A percentile compares a stretch with the other conserved stretches of the same genome.
These are phyloP conservation scores for Stenogyne calaminthoides DNA, from an alignment of 305 asterid genomes.

Conservation along the genomic window DNA sequence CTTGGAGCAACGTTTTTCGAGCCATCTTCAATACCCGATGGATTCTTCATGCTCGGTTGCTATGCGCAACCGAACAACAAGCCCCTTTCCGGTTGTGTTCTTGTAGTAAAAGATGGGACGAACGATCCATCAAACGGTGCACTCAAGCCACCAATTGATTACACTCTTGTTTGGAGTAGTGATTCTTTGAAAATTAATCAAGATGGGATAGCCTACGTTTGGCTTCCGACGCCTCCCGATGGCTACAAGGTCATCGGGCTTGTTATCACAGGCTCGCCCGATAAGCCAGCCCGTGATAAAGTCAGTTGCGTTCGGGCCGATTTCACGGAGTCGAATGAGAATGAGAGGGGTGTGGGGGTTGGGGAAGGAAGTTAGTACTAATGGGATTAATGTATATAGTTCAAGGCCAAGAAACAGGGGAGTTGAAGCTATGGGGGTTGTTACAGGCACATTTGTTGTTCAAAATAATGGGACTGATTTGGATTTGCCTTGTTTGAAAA, in stretches of 20 bases:
- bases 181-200: constrained; percentile 50
- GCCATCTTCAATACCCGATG: constrained; percentile 68
- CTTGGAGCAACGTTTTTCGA: constrained; percentile 75
- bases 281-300: constrained; percentile 58
- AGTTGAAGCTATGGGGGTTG: constrained; percentile 45
- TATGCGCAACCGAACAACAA: constrained; percentile 71
- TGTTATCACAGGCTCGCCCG: constrained; percentile 54
- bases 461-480: constrained; percentile 37
- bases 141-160: constrained; percentile 58
- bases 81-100: constrained; percentile 65
- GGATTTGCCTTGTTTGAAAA: constrained; percentile 57
- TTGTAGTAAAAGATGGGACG: constrained; percentile 58
- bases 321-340: constrained; percentile 54
- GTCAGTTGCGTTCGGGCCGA: constrained; percentile 60
- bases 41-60: constrained; percentile 72
- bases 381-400: constrained; percentile 40
- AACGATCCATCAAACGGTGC: constrained; percentile 24
- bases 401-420: constrained; percentile 62
- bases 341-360: constrained; percentile 61
- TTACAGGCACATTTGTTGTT: constrained; percentile 57
- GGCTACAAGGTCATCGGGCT: constrained; percentile 69
- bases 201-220: constrained; percentile 59
- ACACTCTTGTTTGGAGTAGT: constrained; percentile 76
- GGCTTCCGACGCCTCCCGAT: constrained; percentile 70
- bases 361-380: constrained; percentile 2